Conservation (phyloP, 106 monocot species). For the Apostasia shenzhenica region DNA sequence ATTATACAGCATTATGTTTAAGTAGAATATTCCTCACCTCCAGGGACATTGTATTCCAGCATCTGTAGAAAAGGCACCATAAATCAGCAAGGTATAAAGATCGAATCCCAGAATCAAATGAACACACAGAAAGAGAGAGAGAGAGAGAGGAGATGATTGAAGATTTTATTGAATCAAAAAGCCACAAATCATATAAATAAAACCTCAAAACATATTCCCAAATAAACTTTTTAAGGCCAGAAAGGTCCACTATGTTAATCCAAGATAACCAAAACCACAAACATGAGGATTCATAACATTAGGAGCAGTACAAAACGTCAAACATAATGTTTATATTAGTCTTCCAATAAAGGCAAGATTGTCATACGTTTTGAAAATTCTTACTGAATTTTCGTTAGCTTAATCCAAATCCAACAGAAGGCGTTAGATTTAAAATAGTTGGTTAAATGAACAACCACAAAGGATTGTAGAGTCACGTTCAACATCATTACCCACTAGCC, state of each 20-base stretch:
- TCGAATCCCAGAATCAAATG: neutral
- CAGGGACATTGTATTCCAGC: slow-evolving; percentile 98
- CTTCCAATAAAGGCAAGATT: neutral
- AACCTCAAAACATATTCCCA: neutral
- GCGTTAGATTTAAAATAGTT: too few relatives aligned
- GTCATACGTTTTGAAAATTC: too few relatives aligned
- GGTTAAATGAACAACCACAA: too few relatives aligned
- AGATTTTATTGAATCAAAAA: too few relatives aligned
- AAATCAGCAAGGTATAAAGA: neutral
- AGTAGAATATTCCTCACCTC: slow-evolving; percentile 47
- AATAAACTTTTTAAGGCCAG: too few relatives aligned
- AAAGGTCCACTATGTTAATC: neutral
- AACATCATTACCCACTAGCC: neutral
- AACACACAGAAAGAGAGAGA: neutral
- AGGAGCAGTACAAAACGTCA: neutral
- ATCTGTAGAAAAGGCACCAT: slow-evolving; percentile 44
- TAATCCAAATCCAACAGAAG: too few relatives aligned
- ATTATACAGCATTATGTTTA: neutral
- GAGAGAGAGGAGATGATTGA: too few relatives aligned
- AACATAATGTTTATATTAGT: neutral
- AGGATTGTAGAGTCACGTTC: too few relatives aligned
- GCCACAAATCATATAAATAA: neutral
- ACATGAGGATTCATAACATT: neutral
- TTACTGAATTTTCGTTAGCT: too few relatives aligned
- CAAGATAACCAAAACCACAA: neutral